Conservation (phyloP, 2,329 filamentous ascomycete species). For the Rachicladosporium sp. region DNA sequence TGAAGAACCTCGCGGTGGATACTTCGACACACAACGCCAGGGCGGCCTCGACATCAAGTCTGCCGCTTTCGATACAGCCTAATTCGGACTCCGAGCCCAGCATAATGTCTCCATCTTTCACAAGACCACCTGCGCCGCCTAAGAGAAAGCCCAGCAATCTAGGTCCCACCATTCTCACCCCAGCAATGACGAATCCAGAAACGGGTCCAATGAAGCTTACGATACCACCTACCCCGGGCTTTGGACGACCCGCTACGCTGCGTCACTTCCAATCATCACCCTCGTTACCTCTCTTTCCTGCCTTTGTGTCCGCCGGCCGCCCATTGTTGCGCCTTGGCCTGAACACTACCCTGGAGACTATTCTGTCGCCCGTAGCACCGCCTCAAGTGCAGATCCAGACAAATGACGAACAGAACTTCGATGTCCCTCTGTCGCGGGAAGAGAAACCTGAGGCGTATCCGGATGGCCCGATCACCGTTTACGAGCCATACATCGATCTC, state of each 20-base stretch:
- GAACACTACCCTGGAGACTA: constrained; percentile 15
- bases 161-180: constrained; percentile 60
- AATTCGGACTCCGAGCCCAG: constrained; percentile 39
- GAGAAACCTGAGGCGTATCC: constrained; percentile 72
- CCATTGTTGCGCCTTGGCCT: neutral
- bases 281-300: constrained; percentile 43
- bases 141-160: constrained; percentile 63
- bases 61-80: constrained; percentile 36
- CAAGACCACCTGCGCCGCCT: constrained; percentile 62
- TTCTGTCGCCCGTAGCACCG: constrained; percentile 16
- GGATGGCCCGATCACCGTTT: constrained; percentile 70
- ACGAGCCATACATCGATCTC: constrained; percentile 63
- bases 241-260: constrained; percentile 37
- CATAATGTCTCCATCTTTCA: constrained; percentile 63
- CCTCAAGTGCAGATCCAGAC: constrained; percentile 27
- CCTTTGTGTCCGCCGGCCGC: constrained; percentile 7
- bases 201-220: constrained; percentile 43
- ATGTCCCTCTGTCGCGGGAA: constrained; percentile 46
- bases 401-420: constrained; percentile 39
- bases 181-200: constrained; percentile 42
- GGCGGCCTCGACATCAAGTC: constrained; percentile 37
- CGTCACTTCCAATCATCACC: constrained; percentile 52
- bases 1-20: constrained; percentile 74
- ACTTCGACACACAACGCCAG: constrained; percentile 36
- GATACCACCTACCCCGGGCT: constrained; percentile 46